Conservation (phyloP, 345 rosid species). For the Populus tremula region DNA sequence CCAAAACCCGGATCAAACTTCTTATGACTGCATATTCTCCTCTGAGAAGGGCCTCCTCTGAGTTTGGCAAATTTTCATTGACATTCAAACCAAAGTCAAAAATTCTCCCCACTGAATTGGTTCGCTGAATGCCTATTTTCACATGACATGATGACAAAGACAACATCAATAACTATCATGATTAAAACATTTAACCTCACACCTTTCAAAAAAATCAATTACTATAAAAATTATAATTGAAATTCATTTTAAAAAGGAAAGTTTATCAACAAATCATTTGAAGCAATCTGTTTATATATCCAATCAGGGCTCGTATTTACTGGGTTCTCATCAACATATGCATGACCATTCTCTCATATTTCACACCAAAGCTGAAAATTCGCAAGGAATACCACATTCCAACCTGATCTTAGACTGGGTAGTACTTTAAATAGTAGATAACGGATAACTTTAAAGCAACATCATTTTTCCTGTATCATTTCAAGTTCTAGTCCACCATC, state of each 20-base stretch:
- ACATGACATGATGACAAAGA: not conserved
- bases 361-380: not conserved
- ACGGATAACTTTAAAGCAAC: not conserved
- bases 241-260: not conserved
- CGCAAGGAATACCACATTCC: not conserved
- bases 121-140: conserved; percentile 69
- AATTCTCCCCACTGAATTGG: conserved; percentile 81
- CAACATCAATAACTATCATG: not conserved
- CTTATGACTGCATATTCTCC: conserved; percentile 92
- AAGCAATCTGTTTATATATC: not conserved
- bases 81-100: conserved; percentile 54
- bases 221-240: not conserved
- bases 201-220: not conserved
- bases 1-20: conserved; percentile 90
- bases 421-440: not conserved
- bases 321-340: not conserved
- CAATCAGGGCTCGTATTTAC: not conserved
- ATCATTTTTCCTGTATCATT: not conserved
- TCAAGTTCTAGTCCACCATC: not conserved
- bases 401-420: not conserved
- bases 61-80: conserved; percentile 65
- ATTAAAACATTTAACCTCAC: not conserved
- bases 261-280: not conserved
- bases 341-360: not conserved
- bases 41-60: conserved; percentile 89